These are phyloP conservation scores for Chloranthus sessilifolius DNA, from an alignment of 164 flowering plant genomes.

Conservation along the genomic window DNA sequence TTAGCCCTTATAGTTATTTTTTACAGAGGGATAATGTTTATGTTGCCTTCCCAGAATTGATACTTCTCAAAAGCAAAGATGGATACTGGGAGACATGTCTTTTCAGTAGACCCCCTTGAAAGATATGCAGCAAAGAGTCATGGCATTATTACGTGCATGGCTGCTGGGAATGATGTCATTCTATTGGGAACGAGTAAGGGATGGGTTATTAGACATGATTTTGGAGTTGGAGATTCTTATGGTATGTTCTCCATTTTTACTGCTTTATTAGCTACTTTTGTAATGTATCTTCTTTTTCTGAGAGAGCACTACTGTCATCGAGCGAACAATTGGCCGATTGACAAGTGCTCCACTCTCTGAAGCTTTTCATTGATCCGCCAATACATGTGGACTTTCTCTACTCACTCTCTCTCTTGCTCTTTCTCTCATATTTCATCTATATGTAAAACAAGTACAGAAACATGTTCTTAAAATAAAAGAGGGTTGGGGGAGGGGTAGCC, in stretches of 20 bases:
- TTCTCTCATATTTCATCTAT: no score
- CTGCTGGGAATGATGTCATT: conserved; percentile 95
- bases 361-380: no score
- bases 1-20: no score
- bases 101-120: conserved; percentile 85
- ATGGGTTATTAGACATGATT: conserved; percentile 91
- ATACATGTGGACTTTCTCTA: background rate
- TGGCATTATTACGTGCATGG: conserved; percentile 89
- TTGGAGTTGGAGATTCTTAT: conserved; percentile 82
- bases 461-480: no score
- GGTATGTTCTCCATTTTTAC: conserved; percentile 51
- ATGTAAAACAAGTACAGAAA: no score
- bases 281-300: no score
- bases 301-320: no score
- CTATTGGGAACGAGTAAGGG: conserved; percentile 91
- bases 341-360: no score
- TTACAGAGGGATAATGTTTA: background rate
- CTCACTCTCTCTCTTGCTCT: background rate
- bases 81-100: conserved; percentile 69
- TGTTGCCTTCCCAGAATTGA: background rate
- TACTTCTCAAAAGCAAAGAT: conserved; percentile 24
- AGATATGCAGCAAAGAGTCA: conserved; percentile 84
- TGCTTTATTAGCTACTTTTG: background rate
- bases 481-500: no score
- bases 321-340: no score